phyloP scores from a whole-genome alignment of 1,284 basidiomycete genomes.

The Ceratorhiza oryzae-sativae region DNA sequence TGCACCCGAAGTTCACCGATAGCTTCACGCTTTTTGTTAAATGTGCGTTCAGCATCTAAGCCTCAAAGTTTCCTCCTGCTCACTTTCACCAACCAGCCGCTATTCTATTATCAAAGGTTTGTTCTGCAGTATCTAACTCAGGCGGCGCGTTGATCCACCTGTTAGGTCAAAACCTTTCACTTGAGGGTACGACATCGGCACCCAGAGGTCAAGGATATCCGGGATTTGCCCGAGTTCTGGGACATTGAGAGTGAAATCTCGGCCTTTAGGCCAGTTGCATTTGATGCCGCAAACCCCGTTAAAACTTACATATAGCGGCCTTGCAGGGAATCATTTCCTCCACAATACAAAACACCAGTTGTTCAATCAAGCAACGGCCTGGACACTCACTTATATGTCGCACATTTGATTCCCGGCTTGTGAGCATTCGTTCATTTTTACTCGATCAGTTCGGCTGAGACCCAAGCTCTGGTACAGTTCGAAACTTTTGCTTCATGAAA shows the following conservation, averaged over 20 bases:
- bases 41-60: background rate
- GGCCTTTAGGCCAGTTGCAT: background rate
- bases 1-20: slow-evolving; percentile 4
- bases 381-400: slow-evolving; percentile 16
- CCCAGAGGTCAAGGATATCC: slow-evolving; percentile 9
- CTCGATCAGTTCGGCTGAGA: too few species aligned
- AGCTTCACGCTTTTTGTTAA: slow-evolving; percentile 25
- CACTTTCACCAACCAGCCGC: background rate
- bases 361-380: slow-evolving; percentile 6
- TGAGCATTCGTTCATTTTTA: background rate
- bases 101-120: slow-evolving; percentile 15
- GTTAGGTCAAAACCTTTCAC: slow-evolving; percentile 12
- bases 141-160: background rate
- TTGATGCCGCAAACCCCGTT: background rate
- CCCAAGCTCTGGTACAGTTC: background rate
- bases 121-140: background rate
- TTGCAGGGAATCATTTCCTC: slow-evolving; percentile 21
- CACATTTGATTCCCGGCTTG: slow-evolving; percentile 18
- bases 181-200: slow-evolving; percentile 13
- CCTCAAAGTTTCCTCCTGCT: background rate
- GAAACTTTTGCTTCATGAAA: slow-evolving; percentile 6
- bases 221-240: slow-evolving; percentile 5
- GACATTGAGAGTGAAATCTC: background rate
- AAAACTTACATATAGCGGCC: background rate
- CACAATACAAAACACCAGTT: background rate